A percentile compares a stretch with the other conserved stretches of the same genome.
Evolutionary conservation across 2,329 filamentous ascomycete genomes (phyloP).

Genomic region (Cytospora piceicola): DNA sequence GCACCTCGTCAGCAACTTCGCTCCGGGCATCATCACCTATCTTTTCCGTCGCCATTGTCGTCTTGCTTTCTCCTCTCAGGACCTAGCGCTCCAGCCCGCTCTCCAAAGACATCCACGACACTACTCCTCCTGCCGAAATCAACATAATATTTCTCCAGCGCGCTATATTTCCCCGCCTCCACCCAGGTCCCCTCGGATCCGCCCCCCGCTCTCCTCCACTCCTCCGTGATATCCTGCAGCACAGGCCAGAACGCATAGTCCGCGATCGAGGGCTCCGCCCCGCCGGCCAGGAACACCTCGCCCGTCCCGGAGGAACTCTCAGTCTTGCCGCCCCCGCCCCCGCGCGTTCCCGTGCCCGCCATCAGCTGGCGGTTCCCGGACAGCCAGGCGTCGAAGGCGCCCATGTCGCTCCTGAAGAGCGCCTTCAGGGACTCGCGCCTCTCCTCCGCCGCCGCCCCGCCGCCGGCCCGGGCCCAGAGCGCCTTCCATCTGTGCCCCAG

Average conservation of each 20-base stretch:
- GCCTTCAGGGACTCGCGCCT: conserved; percentile 28
- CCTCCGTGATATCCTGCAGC: conserved; percentile 49
- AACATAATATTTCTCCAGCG: conserved; percentile 46
- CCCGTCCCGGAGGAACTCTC: conserved; percentile 31
- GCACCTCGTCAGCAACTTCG: not conserved
- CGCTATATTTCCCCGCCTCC: conserved; percentile 24
- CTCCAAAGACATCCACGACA: conserved; percentile 27
- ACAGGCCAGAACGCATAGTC: conserved; percentile 64
- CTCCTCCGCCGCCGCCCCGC: conserved; percentile 18
- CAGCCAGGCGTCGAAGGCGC: conserved; percentile 24
- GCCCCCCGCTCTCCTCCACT: conserved; percentile 39
- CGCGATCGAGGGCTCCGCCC: conserved; percentile 44
- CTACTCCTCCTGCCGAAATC: conserved; percentile 35
- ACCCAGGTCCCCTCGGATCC: conserved; percentile 34
- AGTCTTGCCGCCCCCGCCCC: conserved; percentile 32
- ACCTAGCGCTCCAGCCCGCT: not conserved
- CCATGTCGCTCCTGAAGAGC: conserved; percentile 41
- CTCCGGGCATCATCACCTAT: not conserved
- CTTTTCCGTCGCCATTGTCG: not conserved
- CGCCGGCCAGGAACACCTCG: conserved; percentile 50
- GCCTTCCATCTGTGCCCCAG: conserved; percentile 45
- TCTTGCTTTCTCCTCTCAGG: not conserved
- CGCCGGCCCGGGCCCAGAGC: not conserved
- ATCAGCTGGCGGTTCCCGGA: conserved; percentile 7
- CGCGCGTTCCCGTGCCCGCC: conserved; percentile 42